Percentiles rank a stretch among this genome's conserved stretches.
phyloP scores from a whole-genome alignment of 2,329 filamentous ascomycete species.

The Fusarium torulosum region DNA sequence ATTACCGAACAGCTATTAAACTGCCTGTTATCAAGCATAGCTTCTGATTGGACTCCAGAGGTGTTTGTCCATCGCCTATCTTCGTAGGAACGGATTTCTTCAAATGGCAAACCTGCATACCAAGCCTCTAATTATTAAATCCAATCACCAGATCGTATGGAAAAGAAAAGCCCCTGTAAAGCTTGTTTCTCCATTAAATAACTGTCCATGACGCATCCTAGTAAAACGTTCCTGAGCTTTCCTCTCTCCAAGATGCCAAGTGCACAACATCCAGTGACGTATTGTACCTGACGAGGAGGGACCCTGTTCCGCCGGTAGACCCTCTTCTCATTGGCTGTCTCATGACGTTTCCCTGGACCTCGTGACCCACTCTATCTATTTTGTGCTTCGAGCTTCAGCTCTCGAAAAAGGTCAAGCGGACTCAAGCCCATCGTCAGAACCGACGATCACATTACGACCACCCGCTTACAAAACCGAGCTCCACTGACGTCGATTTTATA shows the following conservation, averaged over 20 bases:
- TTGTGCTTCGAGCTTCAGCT: slow-evolving; percentile 25
- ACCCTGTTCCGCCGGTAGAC: slow-evolving; percentile 28
- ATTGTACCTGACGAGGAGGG: slow-evolving; percentile 37
- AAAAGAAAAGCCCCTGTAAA: neutral
- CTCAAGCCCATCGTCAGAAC: slow-evolving; percentile 19
- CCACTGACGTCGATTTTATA: slow-evolving; percentile 32
- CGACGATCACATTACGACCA: slow-evolving; percentile 27
- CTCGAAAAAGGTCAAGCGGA: slow-evolving; percentile 5
- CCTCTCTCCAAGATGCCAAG: slow-evolving; percentile 31
- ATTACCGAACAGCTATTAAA: too few species aligned
- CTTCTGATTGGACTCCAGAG: too few species aligned
- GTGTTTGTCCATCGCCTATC: too few species aligned
- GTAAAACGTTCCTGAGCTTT: slow-evolving; percentile 7
- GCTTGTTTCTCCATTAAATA: neutral
- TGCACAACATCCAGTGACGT: slow-evolving; percentile 39
- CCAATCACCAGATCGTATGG: too few species aligned
- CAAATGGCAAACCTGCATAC: too few species aligned
- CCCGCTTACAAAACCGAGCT: slow-evolving; percentile 27
- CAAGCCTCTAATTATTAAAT: too few species aligned
- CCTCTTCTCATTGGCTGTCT: slow-evolving; percentile 30
- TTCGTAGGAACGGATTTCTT: too few species aligned
- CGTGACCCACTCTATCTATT: slow-evolving; percentile 35
- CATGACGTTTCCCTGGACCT: slow-evolving; percentile 10
- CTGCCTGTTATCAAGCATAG: too few species aligned
- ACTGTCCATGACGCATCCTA: slow-evolving; percentile 31